Evolutionary conservation across 805 yeast genomes (phyloP).

Genomic region (Saccharomyces eubayanus): DNA sequence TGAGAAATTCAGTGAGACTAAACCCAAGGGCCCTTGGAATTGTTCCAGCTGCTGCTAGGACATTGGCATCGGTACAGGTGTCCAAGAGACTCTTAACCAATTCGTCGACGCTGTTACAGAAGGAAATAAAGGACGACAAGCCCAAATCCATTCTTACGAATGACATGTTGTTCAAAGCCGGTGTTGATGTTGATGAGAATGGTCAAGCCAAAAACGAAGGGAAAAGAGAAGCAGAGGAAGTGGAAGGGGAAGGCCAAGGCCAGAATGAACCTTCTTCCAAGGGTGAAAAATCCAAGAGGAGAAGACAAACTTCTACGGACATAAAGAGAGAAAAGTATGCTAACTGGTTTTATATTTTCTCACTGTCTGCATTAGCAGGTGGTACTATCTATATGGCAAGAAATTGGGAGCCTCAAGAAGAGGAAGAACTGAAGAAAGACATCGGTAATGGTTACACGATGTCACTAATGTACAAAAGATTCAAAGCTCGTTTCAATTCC

Average conservation of each 20-base stretch:
- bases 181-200: conserved; percentile 50
- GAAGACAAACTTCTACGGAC: conserved; percentile 64
- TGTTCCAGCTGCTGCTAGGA: neutral
- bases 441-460: conserved; percentile 64
- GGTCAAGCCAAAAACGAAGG: conserved; percentile 4
- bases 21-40: neutral
- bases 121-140: conserved; percentile 13
- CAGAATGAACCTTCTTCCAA: conserved; percentile 15
- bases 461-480: conserved; percentile 55
- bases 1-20: neutral
- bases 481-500: conserved; percentile 61
- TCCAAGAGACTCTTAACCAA: conserved; percentile 4
- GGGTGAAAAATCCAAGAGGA: conserved; percentile 36
- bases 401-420: conserved; percentile 77
- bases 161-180: conserved; percentile 75
- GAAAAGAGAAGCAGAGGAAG: conserved; percentile 12
- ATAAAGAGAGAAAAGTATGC: conserved; percentile 77
- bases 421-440: conserved; percentile 45
- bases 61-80: neutral
- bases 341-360: conserved; percentile 57
- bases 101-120: conserved; percentile 5
- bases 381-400: conserved; percentile 65
- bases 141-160: conserved; percentile 61
- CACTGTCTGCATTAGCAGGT: conserved; percentile 41
- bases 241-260: conserved; percentile 7